Base-by-base conservation (phyloP, 352 stramenopile species). In the Thalassiosira pacifica region DNA sequence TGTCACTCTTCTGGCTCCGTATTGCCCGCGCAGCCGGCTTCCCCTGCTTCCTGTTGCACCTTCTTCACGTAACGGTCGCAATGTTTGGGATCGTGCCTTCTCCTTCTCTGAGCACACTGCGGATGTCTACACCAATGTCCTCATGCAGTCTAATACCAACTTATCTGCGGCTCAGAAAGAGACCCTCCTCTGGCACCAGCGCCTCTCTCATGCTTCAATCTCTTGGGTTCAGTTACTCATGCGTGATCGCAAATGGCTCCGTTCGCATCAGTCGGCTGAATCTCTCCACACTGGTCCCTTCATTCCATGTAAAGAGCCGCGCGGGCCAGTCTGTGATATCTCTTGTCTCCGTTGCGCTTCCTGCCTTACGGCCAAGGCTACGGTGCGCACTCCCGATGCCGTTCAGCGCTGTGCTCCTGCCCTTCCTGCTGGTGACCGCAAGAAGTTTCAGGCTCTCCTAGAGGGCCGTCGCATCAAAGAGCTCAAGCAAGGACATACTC, bases 181-280 rank as follows among this genome's bases (percentile, higher is more conserved):
- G 42, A 37, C 88, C 0, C 48, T 92, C 4, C 60, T 55, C 9
- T 89, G 76, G 76, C 87, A 92, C 53, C 52, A 76, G n/a, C 76
- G 77, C n/a, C 76, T 91, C 10, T 85, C 74, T 4, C 82, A 89
- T 67, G 24, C 84, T 27, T 31, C 40, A 10, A 71, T 85, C 42
- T 27, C 26, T 55, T 61, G 66, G 34, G 31, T 88, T 42, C 80
- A 88, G 34, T 45, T 52, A 34, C 55, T 88, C 4, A 59, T 85
- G 32, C 29, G 65, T 34, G 26, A 52, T 63, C 37, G 52, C 6
- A 45, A 70, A 4, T 65, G 71, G 24, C 13, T 71, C 2, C 2
- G 10, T n/a, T 5, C 10, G 1, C 10, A 27, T 13, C 16, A 32
- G 16, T 37, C 9, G 24, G 31, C 24, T 11, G 31, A 37, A 3